Evolutionary conservation across 1,139 yeast genomes (phyloP).

Genomic region (Candida dubliniensis): DNA sequence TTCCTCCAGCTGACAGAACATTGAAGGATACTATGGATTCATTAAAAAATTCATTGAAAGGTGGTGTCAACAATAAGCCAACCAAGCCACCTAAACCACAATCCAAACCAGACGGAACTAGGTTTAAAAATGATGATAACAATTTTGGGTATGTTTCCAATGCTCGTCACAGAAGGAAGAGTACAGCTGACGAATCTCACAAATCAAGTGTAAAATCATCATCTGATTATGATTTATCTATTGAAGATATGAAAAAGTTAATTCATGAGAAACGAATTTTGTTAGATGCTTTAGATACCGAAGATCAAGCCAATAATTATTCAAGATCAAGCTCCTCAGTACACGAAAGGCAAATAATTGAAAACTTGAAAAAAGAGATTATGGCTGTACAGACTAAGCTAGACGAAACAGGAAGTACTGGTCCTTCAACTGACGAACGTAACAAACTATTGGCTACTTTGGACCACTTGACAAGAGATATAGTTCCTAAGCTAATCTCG

Average conservation of each 20-base stretch:
- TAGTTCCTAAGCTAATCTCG: conserved; percentile 66
- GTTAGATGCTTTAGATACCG: conserved; percentile 70
- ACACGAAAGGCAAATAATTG: conserved; percentile 47
- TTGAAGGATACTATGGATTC: conserved; percentile 46
- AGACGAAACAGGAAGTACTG: conserved; percentile 24
- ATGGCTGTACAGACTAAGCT: conserved; percentile 53
- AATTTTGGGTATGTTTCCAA: conserved; percentile 65
- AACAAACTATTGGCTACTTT: conserved; percentile 49
- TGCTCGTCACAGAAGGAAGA: conserved; percentile 57
- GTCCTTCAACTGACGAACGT: conserved; percentile 40
- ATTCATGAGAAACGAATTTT: conserved; percentile 70
- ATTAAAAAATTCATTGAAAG: conserved; percentile 44
- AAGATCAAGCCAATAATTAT: conserved; percentile 46
- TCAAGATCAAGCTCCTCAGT: not conserved
- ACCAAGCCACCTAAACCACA: conserved; percentile 17
- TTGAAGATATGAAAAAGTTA: conserved; percentile 58
- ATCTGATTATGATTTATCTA: conserved; percentile 31
- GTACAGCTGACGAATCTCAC: conserved; percentile 15
- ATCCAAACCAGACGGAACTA: conserved; percentile 50
- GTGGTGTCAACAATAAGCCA: conserved; percentile 34
- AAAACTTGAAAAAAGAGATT: conserved; percentile 62
- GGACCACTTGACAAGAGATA: conserved; percentile 56
- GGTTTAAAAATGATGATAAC: conserved; percentile 69
- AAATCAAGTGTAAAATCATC: conserved; percentile 22
- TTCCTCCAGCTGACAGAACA: conserved; percentile 77